phyloP scores from a whole-genome alignment of 2,329 filamentous ascomycete species.

The Xylaria sp. region DNA sequence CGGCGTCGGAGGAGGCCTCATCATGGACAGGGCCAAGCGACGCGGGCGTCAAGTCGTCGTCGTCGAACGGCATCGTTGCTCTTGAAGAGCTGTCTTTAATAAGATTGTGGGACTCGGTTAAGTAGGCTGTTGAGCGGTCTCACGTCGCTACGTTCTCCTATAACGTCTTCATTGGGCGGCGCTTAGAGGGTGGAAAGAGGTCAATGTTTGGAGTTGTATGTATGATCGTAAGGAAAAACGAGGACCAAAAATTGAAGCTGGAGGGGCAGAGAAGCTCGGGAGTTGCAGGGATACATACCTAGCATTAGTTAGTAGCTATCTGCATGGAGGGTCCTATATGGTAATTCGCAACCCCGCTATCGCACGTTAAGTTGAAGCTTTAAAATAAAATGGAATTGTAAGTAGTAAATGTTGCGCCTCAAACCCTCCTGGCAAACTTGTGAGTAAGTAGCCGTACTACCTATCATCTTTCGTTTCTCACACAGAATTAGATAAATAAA shows the following conservation, averaged over 20 bases:
- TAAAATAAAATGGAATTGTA: no score
- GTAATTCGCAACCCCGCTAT: neutral
- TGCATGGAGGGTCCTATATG: neutral
- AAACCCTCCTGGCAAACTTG: no score
- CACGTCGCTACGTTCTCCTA: neutral
- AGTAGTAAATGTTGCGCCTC: no score
- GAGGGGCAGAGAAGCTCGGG: neutral
- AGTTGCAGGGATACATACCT: conserved; percentile 2
- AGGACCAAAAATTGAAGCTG: neutral
- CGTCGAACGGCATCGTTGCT: conserved; percentile 44
- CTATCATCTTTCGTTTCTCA: no score
- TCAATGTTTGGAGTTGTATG: neutral
- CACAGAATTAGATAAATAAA: neutral
- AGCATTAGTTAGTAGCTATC: neutral
- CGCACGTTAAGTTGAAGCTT: neutral
- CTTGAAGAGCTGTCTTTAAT: neutral
- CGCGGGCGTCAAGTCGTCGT: conserved; percentile 40
- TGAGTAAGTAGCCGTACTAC: no score
- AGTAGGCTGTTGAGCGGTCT: neutral
- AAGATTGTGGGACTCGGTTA: neutral
- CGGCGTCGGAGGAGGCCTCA: conserved; percentile 37
- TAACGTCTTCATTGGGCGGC: neutral
- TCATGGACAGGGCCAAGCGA: conserved; percentile 34
- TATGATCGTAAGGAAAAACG: neutral
- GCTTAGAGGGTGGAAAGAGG: neutral